Base-by-base conservation (phyloP, 371 early-diverging fungal genomes). In the Mortierella sp. region DNA sequence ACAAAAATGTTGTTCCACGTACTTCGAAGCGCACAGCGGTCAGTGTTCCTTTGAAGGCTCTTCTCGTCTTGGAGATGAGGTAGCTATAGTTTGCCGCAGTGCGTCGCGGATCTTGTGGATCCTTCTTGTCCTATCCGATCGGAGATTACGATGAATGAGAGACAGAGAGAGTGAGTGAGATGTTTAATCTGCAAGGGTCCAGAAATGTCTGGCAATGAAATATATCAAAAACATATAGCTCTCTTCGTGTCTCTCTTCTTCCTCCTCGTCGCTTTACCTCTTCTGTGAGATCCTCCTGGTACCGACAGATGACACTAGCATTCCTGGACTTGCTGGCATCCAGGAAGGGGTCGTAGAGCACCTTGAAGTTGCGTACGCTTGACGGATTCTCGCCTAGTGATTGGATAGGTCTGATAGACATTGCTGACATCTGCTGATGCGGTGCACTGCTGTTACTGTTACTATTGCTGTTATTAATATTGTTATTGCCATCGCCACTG, bases 41-140 rank as follows among this genome's bases (percentile, higher is more conserved):
- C 4, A 75, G 37, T 9, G 75, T 58, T 6, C 75, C 75, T 43
- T 75, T 75, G n/a, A 75, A 75, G 0, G 75, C 64, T 34, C 63
- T 53, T 19, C 75, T 63, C 19, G 75, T 75, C 49, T 75, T 75
- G 27, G 64, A 68, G 21, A 75, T 67, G 34, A 75, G 68, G n/a
- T 68, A 68, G 44, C 75, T 68, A 50, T 75, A 68, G 41, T 75
- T 75, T 14, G 69, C 63, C n/a, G 75, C 75, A n/a, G 60, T 75
- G 31, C 64, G 68, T 14, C 75, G 64, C 15, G 75, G 75, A 50
- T 75, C 75, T 26, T 55, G 52, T 30, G 75, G 75, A 34, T 75
- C 75, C 6, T 55, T 52, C 41, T 46, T 58, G 53, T 75, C 75
- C 75, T 75, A 56, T 24, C n/a, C n/a, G n/a, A n/a, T n/a, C n/a